Evolutionary conservation across 331 rosid genomes (phyloP).

Genomic region (Malus hybrid): DNA sequence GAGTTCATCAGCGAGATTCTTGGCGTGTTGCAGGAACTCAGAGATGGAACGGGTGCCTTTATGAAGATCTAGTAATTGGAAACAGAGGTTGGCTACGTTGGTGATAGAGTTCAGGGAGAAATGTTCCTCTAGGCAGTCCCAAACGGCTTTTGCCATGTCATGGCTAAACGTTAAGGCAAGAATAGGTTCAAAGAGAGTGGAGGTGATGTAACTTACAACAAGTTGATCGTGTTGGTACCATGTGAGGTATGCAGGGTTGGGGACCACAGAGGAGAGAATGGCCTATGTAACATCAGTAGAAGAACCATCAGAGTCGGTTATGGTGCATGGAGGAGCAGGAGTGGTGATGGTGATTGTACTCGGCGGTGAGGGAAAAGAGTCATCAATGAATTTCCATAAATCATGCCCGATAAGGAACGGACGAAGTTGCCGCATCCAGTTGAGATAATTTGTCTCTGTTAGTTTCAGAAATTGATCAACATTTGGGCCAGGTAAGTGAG

Average conservation of each 20-base stretch:
- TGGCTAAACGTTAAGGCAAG: neutral
- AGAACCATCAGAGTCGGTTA: too few relatives aligned
- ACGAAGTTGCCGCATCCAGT: too few relatives aligned
- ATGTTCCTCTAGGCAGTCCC: neutral
- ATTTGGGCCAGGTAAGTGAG: too few relatives aligned
- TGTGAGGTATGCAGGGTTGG: neutral
- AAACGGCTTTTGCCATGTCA: neutral
- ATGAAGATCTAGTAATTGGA: neutral
- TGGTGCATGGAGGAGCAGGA: too few relatives aligned
- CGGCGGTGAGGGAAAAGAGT: neutral
- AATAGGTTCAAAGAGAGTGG: neutral
- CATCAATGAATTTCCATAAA: neutral
- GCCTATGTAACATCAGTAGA: too few relatives aligned
- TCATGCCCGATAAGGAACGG: too few relatives aligned
- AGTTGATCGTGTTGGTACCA: neutral
- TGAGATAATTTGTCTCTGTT: too few relatives aligned
- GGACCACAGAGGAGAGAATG: too few relatives aligned
- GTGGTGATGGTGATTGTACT: neutral
- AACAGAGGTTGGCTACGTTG: neutral
- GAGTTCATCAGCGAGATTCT: neutral
- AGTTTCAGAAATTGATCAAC: too few relatives aligned
- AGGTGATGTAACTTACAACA: neutral
- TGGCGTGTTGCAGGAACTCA: neutral
- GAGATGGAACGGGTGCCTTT: neutral
- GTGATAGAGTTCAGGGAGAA: neutral